These are phyloP conservation scores for Tetracladium setigerum DNA, from an alignment of 495 filamentous ascomycete genomes.

Conservation along the genomic window DNA sequence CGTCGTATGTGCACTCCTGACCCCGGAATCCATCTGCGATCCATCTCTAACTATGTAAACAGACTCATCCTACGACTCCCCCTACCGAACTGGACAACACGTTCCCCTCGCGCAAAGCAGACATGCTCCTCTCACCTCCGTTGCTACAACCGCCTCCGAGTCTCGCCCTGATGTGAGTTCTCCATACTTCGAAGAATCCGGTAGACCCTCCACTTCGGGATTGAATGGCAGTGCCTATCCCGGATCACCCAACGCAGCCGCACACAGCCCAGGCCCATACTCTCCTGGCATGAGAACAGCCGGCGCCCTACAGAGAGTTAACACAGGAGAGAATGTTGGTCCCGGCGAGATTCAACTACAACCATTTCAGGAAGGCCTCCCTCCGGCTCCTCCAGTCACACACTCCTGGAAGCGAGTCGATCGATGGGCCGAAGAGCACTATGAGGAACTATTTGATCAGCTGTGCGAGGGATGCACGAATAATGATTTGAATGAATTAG, in stretches of 20 bases:
- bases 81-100: conserved; percentile 75
- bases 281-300: conserved; percentile 77
- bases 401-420: conserved; percentile 96
- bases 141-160: conserved; percentile 69
- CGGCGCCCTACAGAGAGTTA: conserved; percentile 50
- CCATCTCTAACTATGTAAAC: conserved; percentile 26
- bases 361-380: conserved; percentile 84
- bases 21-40: conserved; percentile 22
- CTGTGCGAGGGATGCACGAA: conserved; percentile 82
- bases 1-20: conserved; percentile 38
- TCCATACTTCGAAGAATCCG: conserved; percentile 65
- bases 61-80: conserved; percentile 80
- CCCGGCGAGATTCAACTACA: conserved; percentile 92
- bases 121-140: conserved; percentile 64
- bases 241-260: conserved; percentile 44
- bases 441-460: conserved; percentile 89
- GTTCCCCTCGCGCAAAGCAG: conserved; percentile 68
- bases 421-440: conserved; percentile 88
- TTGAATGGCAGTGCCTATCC: conserved; percentile 38
- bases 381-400: conserved; percentile 75
- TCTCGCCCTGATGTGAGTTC: conserved; percentile 67
- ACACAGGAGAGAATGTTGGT: conserved; percentile 53
- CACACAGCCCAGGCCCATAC: conserved; percentile 53
- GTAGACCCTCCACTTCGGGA: conserved; percentile 43
- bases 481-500: conserved; percentile 95